These are phyloP conservation scores for Wickerhamiella vanderwaltii DNA, from an alignment of 805 yeast genomes.

Conservation along the genomic window DNA sequence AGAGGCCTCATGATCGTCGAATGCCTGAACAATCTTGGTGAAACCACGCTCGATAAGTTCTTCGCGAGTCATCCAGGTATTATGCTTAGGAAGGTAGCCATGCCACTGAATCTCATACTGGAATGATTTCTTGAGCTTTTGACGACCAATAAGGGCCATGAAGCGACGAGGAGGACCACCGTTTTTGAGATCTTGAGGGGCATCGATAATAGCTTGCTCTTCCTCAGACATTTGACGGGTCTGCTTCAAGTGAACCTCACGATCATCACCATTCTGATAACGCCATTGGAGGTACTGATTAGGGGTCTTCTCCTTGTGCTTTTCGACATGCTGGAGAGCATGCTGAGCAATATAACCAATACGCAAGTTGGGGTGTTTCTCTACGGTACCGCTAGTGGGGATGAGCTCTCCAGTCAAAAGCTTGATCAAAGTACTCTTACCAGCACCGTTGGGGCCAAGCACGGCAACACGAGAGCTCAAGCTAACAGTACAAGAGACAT, in stretches of 20 bases:
- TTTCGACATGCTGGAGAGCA: constrained; percentile 93
- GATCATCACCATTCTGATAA: constrained; percentile 93
- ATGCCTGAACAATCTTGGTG: constrained; percentile 82
- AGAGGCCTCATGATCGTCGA: constrained; percentile 97
- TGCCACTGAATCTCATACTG: constrained; percentile 96
- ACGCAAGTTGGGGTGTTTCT: constrained; percentile 95
- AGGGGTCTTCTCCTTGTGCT: constrained; percentile 95
- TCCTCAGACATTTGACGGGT: constrained; percentile 73
- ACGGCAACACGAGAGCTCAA: constrained; percentile 95
- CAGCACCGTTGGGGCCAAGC: constrained; percentile 98
- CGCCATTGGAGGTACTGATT: constrained; percentile 98
- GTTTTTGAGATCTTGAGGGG: constrained; percentile 68
- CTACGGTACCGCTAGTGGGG: constrained; percentile 80
- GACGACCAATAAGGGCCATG: constrained; percentile 95
- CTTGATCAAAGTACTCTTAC: constrained; percentile 91
- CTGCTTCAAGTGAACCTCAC: constrained; percentile 89
- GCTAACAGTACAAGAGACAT: constrained; percentile 83
- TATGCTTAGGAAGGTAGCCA: constrained; percentile 80
- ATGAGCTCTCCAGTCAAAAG: constrained; percentile 82
- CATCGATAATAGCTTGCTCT: constrained; percentile 65
- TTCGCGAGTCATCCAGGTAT: constrained; percentile 88
- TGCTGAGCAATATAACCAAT: constrained; percentile 98
- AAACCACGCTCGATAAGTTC: constrained; percentile 71
- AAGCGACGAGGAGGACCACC: constrained; percentile 80
- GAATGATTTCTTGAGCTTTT: constrained; percentile 89